Evolutionary conservation across 1,284 basidiomycete genomes (phyloP), one percentile per base, ranked within the genome.

Genomic region (Sphagnurus paluster): DNA sequence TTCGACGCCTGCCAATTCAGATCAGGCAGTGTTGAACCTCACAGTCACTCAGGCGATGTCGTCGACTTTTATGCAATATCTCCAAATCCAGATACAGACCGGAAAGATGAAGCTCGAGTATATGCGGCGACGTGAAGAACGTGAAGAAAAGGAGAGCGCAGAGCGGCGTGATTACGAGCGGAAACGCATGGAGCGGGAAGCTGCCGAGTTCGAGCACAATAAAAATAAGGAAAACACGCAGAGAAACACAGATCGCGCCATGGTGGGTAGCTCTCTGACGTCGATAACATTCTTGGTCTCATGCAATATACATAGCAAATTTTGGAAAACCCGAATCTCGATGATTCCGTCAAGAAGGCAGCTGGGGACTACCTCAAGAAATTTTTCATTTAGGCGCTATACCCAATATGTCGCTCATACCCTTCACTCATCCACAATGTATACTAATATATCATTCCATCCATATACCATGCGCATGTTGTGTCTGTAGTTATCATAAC

Each of bases 321-420:
- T 11, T 62, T 86, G 48, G 65, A 70, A n/a, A 82, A 77, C 52
- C 69, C 74, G 7, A 66, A 62, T 30, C 70, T 80, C 10, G 80
- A 83, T 50, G 69, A 72, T 17, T 70, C 74, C 13, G 71, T 87
- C 42, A 82, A 79, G 59, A 76, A 79, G 55, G 79, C 79, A 4
- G 85, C 84, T 5, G 74, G 78, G 42, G 83, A 87, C 41, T 88
- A 83, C 63, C 62, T 87, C 50, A 84, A 83, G 66, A 77, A 75
- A 56, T 61, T 83, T n/a, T 81, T 77, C 44, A 55, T 53, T 35
- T 60, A 51, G 47, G 44, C 36, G 36, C 20, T 19, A 44, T 45
- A 43, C 49, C 41, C 26, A n/a, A n/a, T n/a, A n/a, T n/a, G n/a
- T n/a, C n/a, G n/a, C n/a, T n/a, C 29, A 36, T 24, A 24, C 17